Base-by-base conservation (phyloP, 371 early-diverging fungal genomes). In the Syncephalastrum contaminatum region DNA sequence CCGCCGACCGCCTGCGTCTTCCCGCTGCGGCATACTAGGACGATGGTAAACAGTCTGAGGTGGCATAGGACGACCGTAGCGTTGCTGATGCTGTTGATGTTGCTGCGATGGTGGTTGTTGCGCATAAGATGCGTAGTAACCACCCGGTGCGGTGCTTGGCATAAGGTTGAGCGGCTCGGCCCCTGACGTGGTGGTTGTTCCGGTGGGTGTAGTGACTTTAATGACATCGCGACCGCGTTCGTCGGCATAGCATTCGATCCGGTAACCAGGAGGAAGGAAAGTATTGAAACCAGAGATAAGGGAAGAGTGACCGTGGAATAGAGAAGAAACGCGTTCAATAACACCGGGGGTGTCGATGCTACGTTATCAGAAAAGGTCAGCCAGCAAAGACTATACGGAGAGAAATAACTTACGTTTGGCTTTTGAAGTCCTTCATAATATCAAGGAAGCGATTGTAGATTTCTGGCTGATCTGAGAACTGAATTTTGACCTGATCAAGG, bases 341-440 rank as follows among this genome's bases (percentile, higher is more conserved):
- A 99, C 99, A 15, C 96, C 98, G 3, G 96, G 96, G 0, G 99
- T 99, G 65, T 98, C 96, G 56, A 99, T 97, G 20, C 89, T 89
- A 62, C 7, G 6, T 4, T 54, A 40, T 15, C 15, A 39, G 14
- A 10, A 18, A 50, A 8, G 36, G 10, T 46, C 14, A 12, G 20
- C 30, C 18, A 4, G 18, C 14, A 18, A 40, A 43, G 39, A n/a
- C 8, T 15, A 51, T 22, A 36, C 18, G 21, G 43, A 13, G 41
- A 10, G 19, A 20, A 13, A 36, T 14, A 16, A 76, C 80, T 78
- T 81, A 91, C 91, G 87, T 86, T 64, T 98, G 94, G 60, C 95
- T 90, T 74, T 99, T 99, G 67, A 98, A 99, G 64, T 99, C 99
- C 77, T 97, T 97, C 99, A 99, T 99, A 27, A 98, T 97, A 67